Conservation (phyloP, 306 rosid genomes). For the Erythrophleum fordii region DNA sequence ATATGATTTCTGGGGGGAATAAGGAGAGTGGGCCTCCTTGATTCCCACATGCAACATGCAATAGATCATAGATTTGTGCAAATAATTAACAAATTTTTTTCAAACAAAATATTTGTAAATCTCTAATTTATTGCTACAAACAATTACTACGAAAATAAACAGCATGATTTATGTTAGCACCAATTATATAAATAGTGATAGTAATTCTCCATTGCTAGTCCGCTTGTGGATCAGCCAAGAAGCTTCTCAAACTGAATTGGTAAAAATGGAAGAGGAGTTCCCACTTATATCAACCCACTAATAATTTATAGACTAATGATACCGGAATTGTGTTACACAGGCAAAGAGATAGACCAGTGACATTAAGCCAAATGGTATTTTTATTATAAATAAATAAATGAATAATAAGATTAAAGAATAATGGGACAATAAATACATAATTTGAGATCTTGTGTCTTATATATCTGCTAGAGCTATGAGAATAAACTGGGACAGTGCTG, state of each 20-base stretch:
- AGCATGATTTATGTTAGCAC: neutral
- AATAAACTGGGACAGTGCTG: neutral
- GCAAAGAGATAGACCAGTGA: constrained; percentile 3
- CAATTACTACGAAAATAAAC: too few relatives aligned
- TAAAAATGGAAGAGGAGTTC: neutral
- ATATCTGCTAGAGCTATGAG: neutral
- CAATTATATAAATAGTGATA: neutral
- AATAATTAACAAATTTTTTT: neutral
- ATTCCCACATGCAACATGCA: neutral
- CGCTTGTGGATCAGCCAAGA: neutral
- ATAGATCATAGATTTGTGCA: neutral
- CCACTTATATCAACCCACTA: constrained; percentile 13
- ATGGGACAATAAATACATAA: neutral
- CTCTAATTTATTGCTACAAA: neutral
- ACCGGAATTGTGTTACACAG: neutral
- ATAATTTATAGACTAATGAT: neutral
- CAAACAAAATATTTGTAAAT: neutral
- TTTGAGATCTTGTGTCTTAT: neutral
- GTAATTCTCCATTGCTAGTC: neutral
- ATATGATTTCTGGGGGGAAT: constrained; percentile 8
- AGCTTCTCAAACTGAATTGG: constrained; percentile 1
- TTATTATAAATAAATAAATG: neutral
- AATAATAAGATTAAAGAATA: neutral
- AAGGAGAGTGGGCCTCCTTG: neutral
- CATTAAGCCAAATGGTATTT: neutral